Evolutionary conservation across 2,329 filamentous ascomycete species (phyloP).

Genomic region (Cordyceps fumosorosea): DNA sequence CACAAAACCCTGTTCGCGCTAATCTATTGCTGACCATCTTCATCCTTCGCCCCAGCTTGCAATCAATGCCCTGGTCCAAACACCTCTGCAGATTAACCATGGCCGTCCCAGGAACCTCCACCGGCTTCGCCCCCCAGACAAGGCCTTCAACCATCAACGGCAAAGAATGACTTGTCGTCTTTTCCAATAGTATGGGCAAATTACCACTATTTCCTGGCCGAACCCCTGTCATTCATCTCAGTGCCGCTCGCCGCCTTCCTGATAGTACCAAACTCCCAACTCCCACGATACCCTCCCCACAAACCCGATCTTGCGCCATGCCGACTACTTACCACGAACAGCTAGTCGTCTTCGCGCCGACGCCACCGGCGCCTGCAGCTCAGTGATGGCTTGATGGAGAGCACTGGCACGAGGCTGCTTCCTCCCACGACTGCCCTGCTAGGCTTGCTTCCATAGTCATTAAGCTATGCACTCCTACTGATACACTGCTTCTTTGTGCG

Average conservation of each 20-base stretch:
- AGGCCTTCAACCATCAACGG: neutral
- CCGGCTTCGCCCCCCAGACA: neutral
- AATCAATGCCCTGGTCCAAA: neutral
- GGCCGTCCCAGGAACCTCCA: neutral
- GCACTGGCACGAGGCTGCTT: neutral
- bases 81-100: neutral
- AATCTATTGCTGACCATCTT: slow-evolving; percentile 10
- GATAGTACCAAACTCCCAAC: neutral
- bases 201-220: neutral
- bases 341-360: neutral
- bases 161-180: neutral
- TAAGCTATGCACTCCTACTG: slow-evolving; percentile 1
- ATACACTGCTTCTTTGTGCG: neutral
- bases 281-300: slow-evolving; percentile 3
- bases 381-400: neutral
- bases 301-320: slow-evolving; percentile 7
- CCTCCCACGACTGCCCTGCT: neutral
- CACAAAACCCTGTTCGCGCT: neutral
- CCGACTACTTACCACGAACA: neutral
- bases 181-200: neutral
- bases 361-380: slow-evolving; percentile 3
- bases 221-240: too few relatives aligned
- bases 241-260: neutral
- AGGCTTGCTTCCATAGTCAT: neutral
- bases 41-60: slow-evolving; percentile 1